Base-by-base conservation (phyloP, 208 protist genomes). In the Borovskyia barvae region DNA sequence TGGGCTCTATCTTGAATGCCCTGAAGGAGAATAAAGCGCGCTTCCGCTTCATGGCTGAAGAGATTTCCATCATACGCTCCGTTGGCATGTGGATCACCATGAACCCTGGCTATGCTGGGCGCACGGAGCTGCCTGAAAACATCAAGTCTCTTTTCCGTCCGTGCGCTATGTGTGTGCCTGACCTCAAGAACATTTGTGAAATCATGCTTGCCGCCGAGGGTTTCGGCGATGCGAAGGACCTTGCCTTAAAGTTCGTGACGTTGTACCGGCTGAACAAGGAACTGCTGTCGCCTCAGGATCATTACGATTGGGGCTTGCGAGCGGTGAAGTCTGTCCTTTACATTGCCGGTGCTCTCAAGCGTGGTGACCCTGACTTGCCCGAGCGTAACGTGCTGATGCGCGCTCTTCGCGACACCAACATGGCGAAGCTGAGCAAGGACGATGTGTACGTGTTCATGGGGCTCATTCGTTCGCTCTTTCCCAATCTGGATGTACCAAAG, bases 221-320 rank as follows among this genome's bases (percentile, higher is more conserved):
- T 32, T 99, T 99, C 62, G 75, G 86, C 40, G 92, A 97, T 51
- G 95, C 96, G 7, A 98, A 98, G 73, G 85, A 96, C 60, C 85
- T 99, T 8, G 95, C 98, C 24, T 68, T 98, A 26, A 99, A 99
- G 84, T 99, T 99, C 74, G 97, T 98, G 40, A 98, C 97, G 1
- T 83, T 99, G 9, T 99, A 99, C 77, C 79, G 86, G 42, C 82
- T 99, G 40, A 98, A 97, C 70, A 93, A 92, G 70, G 95, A 99
- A 65, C 82, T 99, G 28, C 88, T 99, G 28, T 98, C 95, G 5
- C 96, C 98, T 30, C 97, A 99, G 69, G 88, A 97, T 54, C 98
- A 99, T 77, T 99, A 99, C 79, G 98, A 99, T 82, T 99, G 98
- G 98, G 98, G 98, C 75, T 83, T 99, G 41, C 93, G 98, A 63